Base-by-base conservation (phyloP, 495 filamentous ascomycete species). In the Friedmanniomyces simplex region DNA sequence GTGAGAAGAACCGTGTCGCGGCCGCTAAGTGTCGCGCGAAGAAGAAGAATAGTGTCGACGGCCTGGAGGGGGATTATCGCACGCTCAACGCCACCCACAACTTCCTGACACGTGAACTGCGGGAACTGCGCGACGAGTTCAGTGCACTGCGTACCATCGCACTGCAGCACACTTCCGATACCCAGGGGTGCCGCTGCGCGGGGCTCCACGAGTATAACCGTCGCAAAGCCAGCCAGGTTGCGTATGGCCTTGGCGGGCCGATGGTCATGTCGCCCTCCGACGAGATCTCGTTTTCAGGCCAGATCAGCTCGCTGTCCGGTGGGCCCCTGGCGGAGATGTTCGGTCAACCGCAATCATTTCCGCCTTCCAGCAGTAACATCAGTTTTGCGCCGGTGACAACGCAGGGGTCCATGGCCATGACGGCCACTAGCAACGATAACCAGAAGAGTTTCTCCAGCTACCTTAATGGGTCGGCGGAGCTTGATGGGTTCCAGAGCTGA, bases 11-110 rank as follows among this genome's bases (percentile, higher is more conserved):
- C 65, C 81, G 89, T 5, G 67, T 89, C 5, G 89, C 89, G 2
- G 89, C 89, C 0, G 88, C 80, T 69, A 95, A 94, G 63, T 94
- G 89, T 66, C 81, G 89, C 1, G 82, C 85, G 67, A 91, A 91
- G 76, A 91, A 93, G 71, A 94, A 91, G 67, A 79, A 83, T 49
- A 70, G 63, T 54, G 67, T 63, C 28, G 58, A 63, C 4, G 60
- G 61, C 12, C 58, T 69, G 21, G 58, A 67, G 45, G 46, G 55
- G 16, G 26, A 65, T 25, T 58, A 65, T 52, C 62, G 63, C 30
- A n/a, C 58, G 12, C 50, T 68, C 11, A 53, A 51, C 26, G 58
- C 54, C 4, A 43, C 55, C 24, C 71, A 75, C 36, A 59, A 61
- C 8, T 42, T 57, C 25, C 62, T 78, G 21, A 71, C 68, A 45